A percentile compares a stretch with the other conserved stretches of the same genome.
phyloP scores from a whole-genome alignment of 2,329 filamentous ascomycete species.

The Monilinia vaccinii-corymbosi region DNA sequence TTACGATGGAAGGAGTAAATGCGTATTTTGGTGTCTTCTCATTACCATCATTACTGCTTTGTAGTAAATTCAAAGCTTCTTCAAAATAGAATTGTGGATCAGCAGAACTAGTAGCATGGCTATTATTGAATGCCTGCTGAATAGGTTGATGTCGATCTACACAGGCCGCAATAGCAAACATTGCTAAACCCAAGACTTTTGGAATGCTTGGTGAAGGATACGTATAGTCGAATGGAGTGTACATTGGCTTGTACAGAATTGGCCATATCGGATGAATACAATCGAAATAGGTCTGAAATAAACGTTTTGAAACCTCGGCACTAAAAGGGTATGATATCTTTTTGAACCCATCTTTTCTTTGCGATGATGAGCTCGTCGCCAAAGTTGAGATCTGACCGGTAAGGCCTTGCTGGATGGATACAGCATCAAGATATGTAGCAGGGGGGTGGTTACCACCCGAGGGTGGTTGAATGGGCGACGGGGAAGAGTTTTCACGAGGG shows the following conservation, averaged over 20 bases:
- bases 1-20: constrained; percentile 22
- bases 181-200: constrained; percentile 21
- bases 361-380: neutral
- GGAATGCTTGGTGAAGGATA: constrained; percentile 22
- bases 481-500: neutral
- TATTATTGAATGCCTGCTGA: constrained; percentile 8
- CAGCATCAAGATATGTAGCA: neutral
- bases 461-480: neutral
- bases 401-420: neutral
- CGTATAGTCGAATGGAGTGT: constrained; percentile 21
- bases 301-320: constrained; percentile 19
- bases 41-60: constrained; percentile 9
- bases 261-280: constrained; percentile 28
- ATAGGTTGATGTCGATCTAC: constrained; percentile 18
- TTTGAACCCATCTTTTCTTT: neutral
- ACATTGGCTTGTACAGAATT: constrained; percentile 27
- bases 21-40: constrained; percentile 16
- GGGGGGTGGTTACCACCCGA: neutral
- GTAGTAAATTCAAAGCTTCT: constrained; percentile 20
- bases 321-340: constrained; percentile 12
- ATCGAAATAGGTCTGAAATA: constrained; percentile 27
- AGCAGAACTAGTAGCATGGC: constrained; percentile 11
- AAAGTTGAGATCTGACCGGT: neutral
- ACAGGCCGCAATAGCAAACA: constrained; percentile 26
- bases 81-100: constrained; percentile 7